Evolutionary conservation across 2,329 filamentous ascomycete species (phyloP).

Genomic region (Cladosporium austrohemisphaericum): DNA sequence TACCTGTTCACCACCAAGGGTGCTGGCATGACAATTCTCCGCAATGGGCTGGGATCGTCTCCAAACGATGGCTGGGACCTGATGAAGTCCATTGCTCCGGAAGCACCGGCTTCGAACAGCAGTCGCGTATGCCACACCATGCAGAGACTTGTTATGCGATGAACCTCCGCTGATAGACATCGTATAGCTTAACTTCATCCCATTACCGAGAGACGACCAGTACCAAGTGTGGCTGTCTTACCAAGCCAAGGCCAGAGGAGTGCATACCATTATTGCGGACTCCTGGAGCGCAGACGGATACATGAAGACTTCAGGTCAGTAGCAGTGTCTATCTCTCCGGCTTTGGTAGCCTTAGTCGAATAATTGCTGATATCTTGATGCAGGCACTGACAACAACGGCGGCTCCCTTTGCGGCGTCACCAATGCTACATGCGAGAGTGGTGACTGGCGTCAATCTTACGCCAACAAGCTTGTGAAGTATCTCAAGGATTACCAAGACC

Average conservation of each 20-base stretch:
- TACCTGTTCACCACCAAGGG: conserved; percentile 46
- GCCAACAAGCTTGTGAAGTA: conserved; percentile 49
- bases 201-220: conserved; percentile 21
- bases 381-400: conserved; percentile 39
- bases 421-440: conserved; percentile 37
- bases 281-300: conserved; percentile 51
- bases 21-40: conserved; percentile 50
- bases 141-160: conserved; percentile 43
- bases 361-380: not conserved
- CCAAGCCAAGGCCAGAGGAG: conserved; percentile 43
- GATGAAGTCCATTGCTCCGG: conserved; percentile 29
- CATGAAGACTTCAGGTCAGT: conserved; percentile 47
- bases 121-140: conserved; percentile 41
- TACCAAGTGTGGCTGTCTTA: conserved; percentile 53
- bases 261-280: conserved; percentile 48
- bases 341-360: not conserved
- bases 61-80: conserved; percentile 19
- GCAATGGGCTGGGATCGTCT: conserved; percentile 47
- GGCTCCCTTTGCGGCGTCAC: conserved; percentile 47
- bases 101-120: conserved; percentile 40
- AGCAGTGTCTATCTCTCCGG: not conserved
- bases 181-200: conserved; percentile 21
- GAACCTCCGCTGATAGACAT: conserved; percentile 42
- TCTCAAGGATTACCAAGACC: conserved; percentile 40
- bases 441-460: conserved; percentile 49